Base-by-base conservation (phyloP, 768 basidiomycete genomes). In the Auricularia auricula-judae region DNA sequence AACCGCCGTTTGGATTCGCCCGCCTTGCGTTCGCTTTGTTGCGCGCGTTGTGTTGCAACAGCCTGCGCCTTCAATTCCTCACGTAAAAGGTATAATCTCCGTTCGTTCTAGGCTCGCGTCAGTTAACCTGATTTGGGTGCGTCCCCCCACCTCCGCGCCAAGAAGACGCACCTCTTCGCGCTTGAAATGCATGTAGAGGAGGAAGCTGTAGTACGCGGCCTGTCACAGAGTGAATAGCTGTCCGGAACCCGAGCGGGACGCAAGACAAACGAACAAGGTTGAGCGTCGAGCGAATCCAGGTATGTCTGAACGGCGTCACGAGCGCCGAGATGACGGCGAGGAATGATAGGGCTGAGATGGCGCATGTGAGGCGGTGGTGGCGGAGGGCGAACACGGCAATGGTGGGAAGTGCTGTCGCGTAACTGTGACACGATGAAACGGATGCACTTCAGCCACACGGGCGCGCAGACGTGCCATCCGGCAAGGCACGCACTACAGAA, bases 1-100 rank as follows among this genome's bases (percentile, higher is more conserved):
- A 83, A 80, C 36, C 81, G 74, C 64, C 73, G 47, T 65, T 75
- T 76, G 51, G 72, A 71, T 34, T 72, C 70, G 64, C 68, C 69
- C 5, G 84, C 83, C 65, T 82, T 84, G 56, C 85, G 80, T 71
- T 90, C 89, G 68, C 88, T 87, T 53, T 89, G 80, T 72, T 91
- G 88, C 4, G 89, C 89, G 62, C 84, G 72, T 66, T 81, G 79
- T 7, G 77, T 77, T 8, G 78, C 79, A 72, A 84, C 69, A 71
- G 81, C 89, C 67, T 88, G 86, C 1, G 84, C 79, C 73, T 90
- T 91, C 66, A 91, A 81, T 73, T 90, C 88, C 70, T 86, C 84
- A n/a, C 89, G 82, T 64, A 88, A 76, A 8, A 82, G 83, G 72
- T 85, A 88, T 51, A 89, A 76, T 36, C 86, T 80, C 53, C 89